Conservation (phyloP, 2,329 filamentous ascomycete species). For the Tolypocladium cylindrosporum region DNA sequence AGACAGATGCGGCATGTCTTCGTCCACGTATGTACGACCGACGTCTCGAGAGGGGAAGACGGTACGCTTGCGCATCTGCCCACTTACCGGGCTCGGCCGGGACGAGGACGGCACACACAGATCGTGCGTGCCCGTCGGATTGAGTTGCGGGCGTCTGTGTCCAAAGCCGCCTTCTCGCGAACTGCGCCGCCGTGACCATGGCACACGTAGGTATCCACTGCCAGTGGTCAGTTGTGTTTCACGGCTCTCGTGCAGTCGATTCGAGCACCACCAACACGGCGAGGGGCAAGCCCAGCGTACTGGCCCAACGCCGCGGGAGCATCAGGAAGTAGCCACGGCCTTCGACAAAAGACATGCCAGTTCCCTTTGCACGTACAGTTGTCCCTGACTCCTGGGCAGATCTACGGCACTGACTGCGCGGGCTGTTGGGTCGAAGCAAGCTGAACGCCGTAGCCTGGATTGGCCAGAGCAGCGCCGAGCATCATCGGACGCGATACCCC, state of each 20-base stretch:
- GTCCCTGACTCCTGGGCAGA: neutral
- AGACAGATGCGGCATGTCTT: neutral
- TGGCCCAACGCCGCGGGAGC: neutral
- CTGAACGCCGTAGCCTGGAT: neutral
- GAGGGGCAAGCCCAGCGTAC: neutral
- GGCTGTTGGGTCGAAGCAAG: neutral
- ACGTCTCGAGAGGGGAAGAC: too few species aligned
- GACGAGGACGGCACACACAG: neutral
- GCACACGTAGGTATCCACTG: neutral
- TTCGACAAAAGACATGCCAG: neutral
- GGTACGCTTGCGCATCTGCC: too few species aligned
- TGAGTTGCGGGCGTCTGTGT: neutral
- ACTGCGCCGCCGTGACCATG: neutral
- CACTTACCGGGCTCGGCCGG: neutral
- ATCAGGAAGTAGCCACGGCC: neutral
- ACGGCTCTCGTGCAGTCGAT: neutral
- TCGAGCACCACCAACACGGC: neutral
- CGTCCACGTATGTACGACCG: too few species aligned
- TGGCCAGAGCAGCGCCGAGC: neutral
- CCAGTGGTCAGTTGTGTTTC: neutral
- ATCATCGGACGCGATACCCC: neutral
- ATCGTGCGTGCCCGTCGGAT: neutral
- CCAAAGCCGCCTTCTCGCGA: neutral
- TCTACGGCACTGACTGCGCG: neutral
- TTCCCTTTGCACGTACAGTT: neutral